Conservation (phyloP, 2,329 filamentous ascomycete genomes). For the Gyromitra esculenta region DNA sequence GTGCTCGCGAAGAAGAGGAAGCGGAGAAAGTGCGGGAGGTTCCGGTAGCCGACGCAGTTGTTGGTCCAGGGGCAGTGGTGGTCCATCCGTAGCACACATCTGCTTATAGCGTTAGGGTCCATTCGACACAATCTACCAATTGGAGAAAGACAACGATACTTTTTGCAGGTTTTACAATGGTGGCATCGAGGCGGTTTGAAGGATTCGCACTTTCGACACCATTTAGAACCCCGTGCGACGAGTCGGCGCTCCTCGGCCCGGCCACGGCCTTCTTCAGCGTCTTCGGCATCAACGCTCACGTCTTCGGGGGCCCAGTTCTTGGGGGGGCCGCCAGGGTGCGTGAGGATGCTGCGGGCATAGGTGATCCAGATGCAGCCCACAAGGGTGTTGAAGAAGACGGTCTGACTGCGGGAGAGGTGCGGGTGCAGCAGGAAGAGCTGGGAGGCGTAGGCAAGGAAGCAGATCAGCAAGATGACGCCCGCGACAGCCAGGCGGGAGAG, state of each 20-base stretch:
- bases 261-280: slow-evolving; percentile 53
- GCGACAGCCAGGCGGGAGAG: slow-evolving; percentile 72
- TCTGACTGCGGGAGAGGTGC: slow-evolving; percentile 67
- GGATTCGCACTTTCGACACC: slow-evolving; percentile 79
- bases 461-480: slow-evolving; percentile 72
- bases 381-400: slow-evolving; percentile 72
- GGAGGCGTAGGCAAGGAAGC: slow-evolving; percentile 76
- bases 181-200: slow-evolving; percentile 81
- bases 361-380: slow-evolving; percentile 73
- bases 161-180: slow-evolving; percentile 79
- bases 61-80: slow-evolving; percentile 87
- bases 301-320: slow-evolving; percentile 60
- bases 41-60: slow-evolving; percentile 84
- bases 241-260: slow-evolving; percentile 30
- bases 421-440: slow-evolving; percentile 74
- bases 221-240: slow-evolving; percentile 62
- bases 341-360: slow-evolving; percentile 69
- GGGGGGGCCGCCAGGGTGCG: slow-evolving; percentile 64
- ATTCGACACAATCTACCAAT: neutral
- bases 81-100: slow-evolving; percentile 82
- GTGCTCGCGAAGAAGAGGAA: slow-evolving; percentile 77
- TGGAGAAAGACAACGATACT: slow-evolving; percentile 61
- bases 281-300: slow-evolving; percentile 53
- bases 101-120: slow-evolving; percentile 50
- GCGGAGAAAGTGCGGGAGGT: slow-evolving; percentile 82